phyloP scores from a whole-genome alignment of 2,329 filamentous ascomycete genomes.

The Calonectria pseudoturangicola region DNA sequence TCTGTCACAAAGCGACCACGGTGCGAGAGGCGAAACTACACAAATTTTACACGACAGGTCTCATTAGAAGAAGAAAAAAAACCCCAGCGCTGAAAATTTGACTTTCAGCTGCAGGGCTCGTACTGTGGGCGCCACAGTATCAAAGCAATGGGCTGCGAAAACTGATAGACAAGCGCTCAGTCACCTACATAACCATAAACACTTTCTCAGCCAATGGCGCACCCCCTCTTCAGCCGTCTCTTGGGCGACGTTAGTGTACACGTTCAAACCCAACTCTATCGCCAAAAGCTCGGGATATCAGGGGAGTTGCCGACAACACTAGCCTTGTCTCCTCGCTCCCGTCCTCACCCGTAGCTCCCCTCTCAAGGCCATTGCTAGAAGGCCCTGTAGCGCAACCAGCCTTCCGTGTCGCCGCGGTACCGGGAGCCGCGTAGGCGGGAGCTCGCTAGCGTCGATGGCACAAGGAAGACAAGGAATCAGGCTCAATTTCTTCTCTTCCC shows the following conservation, averaged over 20 bases:
- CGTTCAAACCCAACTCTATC: neutral
- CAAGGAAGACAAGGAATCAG: neutral
- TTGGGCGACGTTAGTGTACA: neutral
- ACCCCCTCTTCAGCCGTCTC: neutral
- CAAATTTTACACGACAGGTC: constrained; percentile 6
- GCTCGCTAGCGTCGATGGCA: constrained; percentile 26
- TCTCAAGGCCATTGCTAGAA: neutral
- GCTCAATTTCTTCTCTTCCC: constrained; percentile 5
- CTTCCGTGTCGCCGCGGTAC: constrained; percentile 35
- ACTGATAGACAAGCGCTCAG: constrained; percentile 16
- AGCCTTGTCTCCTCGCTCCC: constrained; percentile 15
- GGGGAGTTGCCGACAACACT: neutral
- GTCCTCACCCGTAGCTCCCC: constrained; percentile 9
- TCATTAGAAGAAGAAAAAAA: neutral
- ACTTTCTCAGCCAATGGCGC: constrained; percentile 9
- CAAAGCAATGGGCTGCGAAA: constrained; percentile 8
- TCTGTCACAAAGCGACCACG: constrained; percentile 6
- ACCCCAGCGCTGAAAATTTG: neutral
- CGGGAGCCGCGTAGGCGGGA: constrained; percentile 34
- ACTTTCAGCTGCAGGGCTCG: constrained; percentile 6
- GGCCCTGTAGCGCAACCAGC: constrained; percentile 3
- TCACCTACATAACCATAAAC: constrained; percentile 18
- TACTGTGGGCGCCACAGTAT: constrained; percentile 15
- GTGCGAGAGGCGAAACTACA: constrained; percentile 19
- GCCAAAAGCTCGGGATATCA: constrained; percentile 25